phyloP scores from a whole-genome alignment of 1,284 basidiomycete species.

The Psilocybe mexicana region DNA sequence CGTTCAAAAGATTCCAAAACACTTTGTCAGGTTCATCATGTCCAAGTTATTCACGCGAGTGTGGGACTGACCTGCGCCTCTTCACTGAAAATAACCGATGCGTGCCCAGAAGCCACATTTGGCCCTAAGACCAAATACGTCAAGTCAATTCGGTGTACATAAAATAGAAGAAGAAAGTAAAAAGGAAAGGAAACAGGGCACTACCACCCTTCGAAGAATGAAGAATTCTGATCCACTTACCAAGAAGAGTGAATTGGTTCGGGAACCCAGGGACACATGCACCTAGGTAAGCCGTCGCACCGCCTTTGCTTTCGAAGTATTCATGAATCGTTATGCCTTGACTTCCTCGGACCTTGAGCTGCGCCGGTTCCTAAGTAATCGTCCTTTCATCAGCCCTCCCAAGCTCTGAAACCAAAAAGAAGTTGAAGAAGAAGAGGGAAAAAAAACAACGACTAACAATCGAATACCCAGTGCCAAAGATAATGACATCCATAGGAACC shows the following conservation, averaged over 20 bases:
- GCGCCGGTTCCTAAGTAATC: slow-evolving; percentile 30
- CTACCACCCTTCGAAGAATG: not conserved
- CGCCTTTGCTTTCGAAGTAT: slow-evolving; percentile 45
- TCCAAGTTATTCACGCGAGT: slow-evolving; percentile 12
- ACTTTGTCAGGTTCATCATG: not conserved
- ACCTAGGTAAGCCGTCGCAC: slow-evolving; percentile 49
- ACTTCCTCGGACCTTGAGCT: slow-evolving; percentile 39
- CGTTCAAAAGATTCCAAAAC: no score
- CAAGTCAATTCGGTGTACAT: slow-evolving; percentile 5
- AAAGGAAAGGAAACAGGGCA: no score
- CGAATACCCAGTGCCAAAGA: slow-evolving; percentile 52
- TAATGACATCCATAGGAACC: slow-evolving; percentile 49
- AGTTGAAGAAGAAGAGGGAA: not conserved
- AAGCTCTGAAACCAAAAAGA: not conserved
- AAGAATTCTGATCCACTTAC: slow-evolving; percentile 24
- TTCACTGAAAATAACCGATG: slow-evolving; percentile 51
- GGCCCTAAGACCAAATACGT: slow-evolving; percentile 36
- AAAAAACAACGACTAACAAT: slow-evolving; percentile 32
- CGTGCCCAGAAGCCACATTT: slow-evolving; percentile 54
- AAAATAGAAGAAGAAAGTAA: slow-evolving; percentile 1
- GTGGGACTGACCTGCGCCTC: slow-evolving; percentile 45
- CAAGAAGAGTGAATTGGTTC: slow-evolving; percentile 48
- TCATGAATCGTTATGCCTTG: slow-evolving; percentile 38
- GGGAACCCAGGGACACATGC: slow-evolving; percentile 51
- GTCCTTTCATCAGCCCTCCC: not conserved